These are phyloP conservation scores for Leptographium radiaticola DNA, from an alignment of 2,329 filamentous ascomycete species.

Conservation along the genomic window DNA sequence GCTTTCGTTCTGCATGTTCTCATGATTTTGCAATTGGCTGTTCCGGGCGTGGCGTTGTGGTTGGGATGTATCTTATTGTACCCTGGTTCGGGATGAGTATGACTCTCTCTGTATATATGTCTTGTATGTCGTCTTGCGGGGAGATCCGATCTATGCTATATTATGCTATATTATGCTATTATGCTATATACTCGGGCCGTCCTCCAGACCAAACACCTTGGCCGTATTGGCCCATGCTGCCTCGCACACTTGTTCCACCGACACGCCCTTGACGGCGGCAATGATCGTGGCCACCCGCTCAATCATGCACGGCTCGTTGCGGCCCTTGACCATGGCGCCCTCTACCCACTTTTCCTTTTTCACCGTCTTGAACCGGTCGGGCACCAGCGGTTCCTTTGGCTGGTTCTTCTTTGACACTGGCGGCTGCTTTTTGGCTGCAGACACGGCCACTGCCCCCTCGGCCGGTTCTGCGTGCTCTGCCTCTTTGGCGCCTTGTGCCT, in stretches of 20 bases:
- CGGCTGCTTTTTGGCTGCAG: neutral
- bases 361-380: slow-evolving; percentile 63
- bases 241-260: slow-evolving; percentile 73
- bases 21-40: neutral
- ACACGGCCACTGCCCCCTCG: neutral
- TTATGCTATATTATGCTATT: neutral
- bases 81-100: slow-evolving; percentile 1
- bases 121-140: neutral
- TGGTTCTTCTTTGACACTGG: slow-evolving; percentile 13
- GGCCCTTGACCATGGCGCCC: slow-evolving; percentile 81
- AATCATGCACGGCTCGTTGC: slow-evolving; percentile 87
- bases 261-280: slow-evolving; percentile 69
- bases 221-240: slow-evolving; percentile 74
- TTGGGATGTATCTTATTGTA: neutral
- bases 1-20: neutral
- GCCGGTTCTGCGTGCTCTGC: slow-evolving; percentile 3
- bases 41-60: neutral
- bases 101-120: neutral
- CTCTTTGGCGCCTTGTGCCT: slow-evolving; percentile 7
- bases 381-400: slow-evolving; percentile 48
- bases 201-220: slow-evolving; percentile 62
- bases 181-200: slow-evolving; percentile 13
- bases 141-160: neutral
- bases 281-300: slow-evolving; percentile 79
- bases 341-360: slow-evolving; percentile 95